Percentiles rank a stretch among this genome's conserved stretches.
These are phyloP conservation scores for Athelia psychrophila DNA, from an alignment of 1,284 basidiomycete species.

Conservation along the genomic window DNA sequence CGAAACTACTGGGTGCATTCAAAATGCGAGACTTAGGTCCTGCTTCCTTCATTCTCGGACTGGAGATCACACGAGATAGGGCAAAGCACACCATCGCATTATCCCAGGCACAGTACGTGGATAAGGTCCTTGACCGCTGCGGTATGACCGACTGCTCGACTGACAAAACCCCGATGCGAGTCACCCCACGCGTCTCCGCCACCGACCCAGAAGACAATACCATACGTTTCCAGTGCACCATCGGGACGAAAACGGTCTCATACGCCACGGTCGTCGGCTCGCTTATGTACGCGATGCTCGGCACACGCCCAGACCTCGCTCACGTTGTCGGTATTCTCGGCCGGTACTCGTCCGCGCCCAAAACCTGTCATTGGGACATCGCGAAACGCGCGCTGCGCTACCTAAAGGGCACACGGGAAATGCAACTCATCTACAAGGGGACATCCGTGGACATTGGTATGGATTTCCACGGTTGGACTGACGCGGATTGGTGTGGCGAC, in stretches of 20 bases:
- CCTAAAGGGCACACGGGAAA: constrained; percentile 17
- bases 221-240: not conserved
- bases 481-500: constrained; percentile 19
- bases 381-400: constrained; percentile 23
- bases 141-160: constrained; percentile 22
- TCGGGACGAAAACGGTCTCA: constrained; percentile 4
- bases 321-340: constrained; percentile 15
- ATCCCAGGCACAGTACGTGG: constrained; percentile 26
- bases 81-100: constrained; percentile 18
- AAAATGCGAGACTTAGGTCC: constrained; percentile 29
- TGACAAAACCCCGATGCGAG: constrained; percentile 24
- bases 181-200: constrained; percentile 7
- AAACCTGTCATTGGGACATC: constrained; percentile 13
- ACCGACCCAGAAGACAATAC: constrained; percentile 10
- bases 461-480: constrained; percentile 17
- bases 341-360: constrained; percentile 16
- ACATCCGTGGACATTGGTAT: constrained; percentile 9
- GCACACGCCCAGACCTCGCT: constrained; percentile 19
- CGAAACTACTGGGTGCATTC: constrained; percentile 16
- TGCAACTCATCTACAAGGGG: constrained; percentile 13
- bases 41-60: constrained; percentile 26
- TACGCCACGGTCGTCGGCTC: constrained; percentile 15
- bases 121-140: constrained; percentile 24
- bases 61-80: constrained; percentile 24
- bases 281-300: constrained; percentile 18